A percentile compares a stretch with the other conserved stretches of the same genome.
phyloP scores from a whole-genome alignment of 495 filamentous ascomycete genomes.

The Neurospora sp. region DNA sequence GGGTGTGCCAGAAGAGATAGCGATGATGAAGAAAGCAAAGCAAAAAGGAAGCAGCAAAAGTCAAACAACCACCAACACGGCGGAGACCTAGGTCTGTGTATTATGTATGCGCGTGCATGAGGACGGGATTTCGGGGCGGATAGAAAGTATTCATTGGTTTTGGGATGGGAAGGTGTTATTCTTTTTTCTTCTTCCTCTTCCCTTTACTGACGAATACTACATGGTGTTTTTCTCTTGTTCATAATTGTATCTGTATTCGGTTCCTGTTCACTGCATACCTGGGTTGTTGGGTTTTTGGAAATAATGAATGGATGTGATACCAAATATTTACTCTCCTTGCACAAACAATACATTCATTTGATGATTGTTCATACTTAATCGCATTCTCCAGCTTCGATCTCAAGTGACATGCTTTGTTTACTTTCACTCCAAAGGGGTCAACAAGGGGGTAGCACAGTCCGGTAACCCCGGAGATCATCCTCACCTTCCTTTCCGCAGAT shows the following conservation, averaged over 20 bases:
- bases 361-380: not conserved
- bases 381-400: not conserved
- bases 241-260: not conserved
- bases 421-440: not conserved
- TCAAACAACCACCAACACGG: not conserved
- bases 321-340: not conserved
- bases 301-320: slow-evolving; percentile 1
- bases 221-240: not conserved
- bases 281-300: not conserved
- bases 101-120: not conserved
- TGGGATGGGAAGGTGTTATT: not conserved
- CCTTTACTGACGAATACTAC: not conserved
- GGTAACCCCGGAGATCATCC: not conserved
- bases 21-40: not conserved
- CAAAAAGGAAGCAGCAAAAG: not conserved
- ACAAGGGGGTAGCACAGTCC: not conserved
- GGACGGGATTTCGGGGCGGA: not conserved
- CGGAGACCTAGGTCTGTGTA: not conserved
- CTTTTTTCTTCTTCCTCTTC: not conserved
- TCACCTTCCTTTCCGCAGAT: not conserved
- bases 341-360: not conserved
- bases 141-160: not conserved
- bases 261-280: not conserved
- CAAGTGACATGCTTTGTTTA: not conserved
- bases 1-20: not conserved